Evolutionary conservation across 768 basidiomycete genomes (phyloP), one percentile per base, ranked within the genome.

Genomic region (Phylloporus arenicola): DNA sequence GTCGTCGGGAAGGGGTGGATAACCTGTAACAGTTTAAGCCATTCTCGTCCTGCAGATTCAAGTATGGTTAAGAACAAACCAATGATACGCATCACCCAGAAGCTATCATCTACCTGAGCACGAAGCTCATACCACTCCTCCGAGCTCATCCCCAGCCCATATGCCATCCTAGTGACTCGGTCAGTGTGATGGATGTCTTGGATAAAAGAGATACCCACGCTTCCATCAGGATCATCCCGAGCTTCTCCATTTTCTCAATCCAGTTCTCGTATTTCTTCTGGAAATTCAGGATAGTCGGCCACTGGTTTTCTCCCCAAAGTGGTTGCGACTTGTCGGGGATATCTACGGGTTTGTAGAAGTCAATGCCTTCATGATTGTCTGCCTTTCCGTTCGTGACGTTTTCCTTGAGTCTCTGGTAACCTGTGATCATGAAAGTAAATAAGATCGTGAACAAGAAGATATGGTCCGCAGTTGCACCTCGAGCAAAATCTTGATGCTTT

Each of bases 21-120:
- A 96, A 4, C 91, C 87, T 88, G 46, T 33, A 41, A 13, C 25
- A 33, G 25, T 17, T 33, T 30, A 14, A 24, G 24, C 19, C 24
- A 43, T 25, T 38, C 8, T 27, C 25, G 20, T 46, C 12, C 19
- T 1, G 47, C 17, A 17, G 17, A 30, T 22, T 29, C 3, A 24
- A 19, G 31, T 5, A 20, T 30, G 19, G 17, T 17, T 19, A 3
- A 19, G 24, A 41, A 45, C 56, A 45, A 49, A 86, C 88, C 91
- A 49, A 95, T 88, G 4, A 86, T 72, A 5, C 92, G 78, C 85
- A 92, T 83, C 6, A 83, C 79, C 93, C 93, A 95, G 61, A 95
- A 96, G 56, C 83, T 84, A 56, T 94, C 83, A 51, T 90, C 80
- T 0, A 94, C 84, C 63, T 85, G 77, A 22, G 64, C 62, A n/a